These are phyloP conservation scores for Leccinum incarnatum DNA, from an alignment of 768 basidiomycete genomes.

Conservation along the genomic window DNA sequence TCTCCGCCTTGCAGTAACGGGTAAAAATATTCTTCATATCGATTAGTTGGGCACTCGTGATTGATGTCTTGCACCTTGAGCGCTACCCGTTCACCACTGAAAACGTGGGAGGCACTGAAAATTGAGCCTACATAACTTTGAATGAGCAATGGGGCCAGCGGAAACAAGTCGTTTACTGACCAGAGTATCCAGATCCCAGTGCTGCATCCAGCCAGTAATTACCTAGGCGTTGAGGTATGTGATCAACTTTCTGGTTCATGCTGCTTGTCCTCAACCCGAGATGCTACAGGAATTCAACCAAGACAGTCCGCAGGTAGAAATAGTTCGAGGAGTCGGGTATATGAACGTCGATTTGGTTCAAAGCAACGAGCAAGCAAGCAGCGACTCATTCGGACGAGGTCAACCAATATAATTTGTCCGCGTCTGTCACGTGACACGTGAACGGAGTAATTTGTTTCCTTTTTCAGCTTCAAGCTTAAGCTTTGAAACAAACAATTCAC, in stretches of 20 bases:
- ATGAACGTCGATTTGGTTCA: neutral
- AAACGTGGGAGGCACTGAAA: conserved; percentile 57
- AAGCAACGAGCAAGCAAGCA: neutral
- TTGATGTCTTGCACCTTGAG: conserved; percentile 70
- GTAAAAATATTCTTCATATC: conserved; percentile 66
- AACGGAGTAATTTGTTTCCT: neutral
- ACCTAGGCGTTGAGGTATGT: conserved; percentile 41
- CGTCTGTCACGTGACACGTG: conserved; percentile 35
- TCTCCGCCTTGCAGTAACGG: conserved; percentile 66
- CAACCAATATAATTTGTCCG: conserved; percentile 8
- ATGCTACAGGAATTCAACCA: neutral
- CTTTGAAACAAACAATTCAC: no score
- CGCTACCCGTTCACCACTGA: conserved; percentile 59
- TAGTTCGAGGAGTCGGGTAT: neutral
- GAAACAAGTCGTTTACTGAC: conserved; percentile 34
- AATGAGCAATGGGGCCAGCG: neutral
- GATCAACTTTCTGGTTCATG: conserved; percentile 17
- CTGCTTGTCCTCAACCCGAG: neutral
- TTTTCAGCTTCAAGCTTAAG: neutral
- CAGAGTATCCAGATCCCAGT: conserved; percentile 74
- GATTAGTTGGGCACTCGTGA: conserved; percentile 75
- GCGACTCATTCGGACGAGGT: neutral
- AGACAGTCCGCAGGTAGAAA: neutral
- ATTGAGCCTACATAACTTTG: conserved; percentile 57
- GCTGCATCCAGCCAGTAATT: conserved; percentile 60